Base-by-base conservation (phyloP, 768 basidiomycete species). In the Russula sp. region DNA sequence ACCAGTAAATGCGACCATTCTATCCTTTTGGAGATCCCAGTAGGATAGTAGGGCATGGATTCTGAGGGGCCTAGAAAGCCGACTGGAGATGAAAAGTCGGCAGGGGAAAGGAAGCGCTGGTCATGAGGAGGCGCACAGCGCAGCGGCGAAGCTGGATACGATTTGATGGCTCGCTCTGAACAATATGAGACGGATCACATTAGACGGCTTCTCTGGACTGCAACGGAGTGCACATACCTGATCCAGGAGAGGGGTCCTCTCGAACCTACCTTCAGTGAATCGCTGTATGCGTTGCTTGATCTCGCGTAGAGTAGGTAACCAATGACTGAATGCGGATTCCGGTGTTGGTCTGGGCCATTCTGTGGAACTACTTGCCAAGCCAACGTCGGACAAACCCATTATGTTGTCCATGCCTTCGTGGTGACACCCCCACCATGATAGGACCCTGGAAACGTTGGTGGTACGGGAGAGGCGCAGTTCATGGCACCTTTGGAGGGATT, bases 41-140 rank as follows among this genome's bases (percentile, higher is more conserved):
- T 61, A 5, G 64, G 64, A 30, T 61, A 65, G 32, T 61, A 65
- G 10, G 42, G 48, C 8, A 48, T 49, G 10, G 42, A 36, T 20
- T 32, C 36, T 20, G 24, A 1, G 16, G 49, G 49, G 6, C 59
- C 55, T 9, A 65, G 14, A 54, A 44, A 65, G n/a, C 64, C 64
- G 24, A 60, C 40, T 34, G 59, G 48, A 24, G 64, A 44, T 14
- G 49, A 49, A 22, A 61, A 61, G 24, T 65, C 48, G 16, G 59
- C 54, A 14, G 64, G 44, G 5, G 54, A 42, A 65, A 32, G 2
- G 59, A 65, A 6, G 64, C 64, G 16, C 36, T 26, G 32, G 40
- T 52, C 64, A 65, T 56, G 48, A 65, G 59, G 20, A 65, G 32
- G 49, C 55, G 64, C 54, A 52, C n/a, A 16, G 7, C 54, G 34